Conservation (phyloP, 2,329 filamentous ascomycete genomes). For the Exophiala sideris region DNA sequence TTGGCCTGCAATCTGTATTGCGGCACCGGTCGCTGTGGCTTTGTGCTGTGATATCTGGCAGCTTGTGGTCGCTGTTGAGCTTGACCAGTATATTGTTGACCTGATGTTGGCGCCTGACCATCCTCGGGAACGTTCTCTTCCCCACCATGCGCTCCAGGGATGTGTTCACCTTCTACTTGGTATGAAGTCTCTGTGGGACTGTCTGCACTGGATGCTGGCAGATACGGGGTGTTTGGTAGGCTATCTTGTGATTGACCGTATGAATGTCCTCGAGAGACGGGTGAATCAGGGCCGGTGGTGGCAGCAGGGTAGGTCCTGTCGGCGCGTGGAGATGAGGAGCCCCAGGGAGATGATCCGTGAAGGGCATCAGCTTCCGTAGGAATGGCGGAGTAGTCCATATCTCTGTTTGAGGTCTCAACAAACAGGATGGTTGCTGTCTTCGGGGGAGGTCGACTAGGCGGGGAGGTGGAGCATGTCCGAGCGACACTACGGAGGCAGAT, state of each 20-base stretch:
- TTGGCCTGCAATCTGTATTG: slow-evolving; percentile 88
- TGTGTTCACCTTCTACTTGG: neutral
- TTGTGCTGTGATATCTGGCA: slow-evolving; percentile 47
- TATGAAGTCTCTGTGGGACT: slow-evolving; percentile 30
- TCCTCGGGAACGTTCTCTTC: slow-evolving; percentile 19
- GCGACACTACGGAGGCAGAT: neutral
- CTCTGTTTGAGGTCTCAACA: slow-evolving; percentile 3
- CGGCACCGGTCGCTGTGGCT: slow-evolving; percentile 53
- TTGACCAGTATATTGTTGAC: slow-evolving; percentile 35
- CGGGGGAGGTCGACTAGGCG: slow-evolving; percentile 7
- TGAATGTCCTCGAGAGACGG: slow-evolving; percentile 35
- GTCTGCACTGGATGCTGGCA: slow-evolving; percentile 30
- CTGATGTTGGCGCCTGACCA: slow-evolving; percentile 21
- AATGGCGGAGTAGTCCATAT: slow-evolving; percentile 65
- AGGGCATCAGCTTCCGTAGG: slow-evolving; percentile 58
- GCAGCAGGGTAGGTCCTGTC: slow-evolving; percentile 39
- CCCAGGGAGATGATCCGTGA: slow-evolving; percentile 61
- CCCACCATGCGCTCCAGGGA: slow-evolving; percentile 3
- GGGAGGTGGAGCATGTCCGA: slow-evolving; percentile 2
- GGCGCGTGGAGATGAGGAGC: slow-evolving; percentile 55
- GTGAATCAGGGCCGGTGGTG: slow-evolving; percentile 41
- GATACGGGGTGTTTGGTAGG: slow-evolving; percentile 30
- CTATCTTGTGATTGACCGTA: slow-evolving; percentile 26
- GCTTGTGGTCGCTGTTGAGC: slow-evolving; percentile 34
- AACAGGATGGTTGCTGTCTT: neutral